Percentiles rank a stretch among this genome's conserved stretches.
Evolutionary conservation across 768 basidiomycete genomes (phyloP).

Genomic region (Macrolepiota albuminosa): DNA sequence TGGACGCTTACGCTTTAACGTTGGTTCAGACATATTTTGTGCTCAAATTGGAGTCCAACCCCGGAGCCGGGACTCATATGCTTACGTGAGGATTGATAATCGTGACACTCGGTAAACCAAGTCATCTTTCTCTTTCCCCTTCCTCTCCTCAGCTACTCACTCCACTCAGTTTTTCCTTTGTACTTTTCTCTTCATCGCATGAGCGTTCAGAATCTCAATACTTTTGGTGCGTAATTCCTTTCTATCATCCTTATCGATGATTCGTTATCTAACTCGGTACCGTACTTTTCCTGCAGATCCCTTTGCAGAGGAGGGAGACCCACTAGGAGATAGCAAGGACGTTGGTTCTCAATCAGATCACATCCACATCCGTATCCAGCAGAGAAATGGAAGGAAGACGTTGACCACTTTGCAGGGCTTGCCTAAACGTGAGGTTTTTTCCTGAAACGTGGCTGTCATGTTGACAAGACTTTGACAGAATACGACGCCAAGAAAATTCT

Average conservation of each 20-base stretch:
- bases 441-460: not conserved
- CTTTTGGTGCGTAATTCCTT: conserved; percentile 53
- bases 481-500: conserved; percentile 97
- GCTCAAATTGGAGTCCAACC: not conserved
- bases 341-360: conserved; percentile 80
- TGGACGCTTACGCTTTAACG: conserved; percentile 50
- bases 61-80: not conserved
- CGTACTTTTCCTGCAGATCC: conserved; percentile 56
- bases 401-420: conserved; percentile 96
- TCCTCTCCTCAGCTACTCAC: conserved; percentile 25
- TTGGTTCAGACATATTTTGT: conserved; percentile 17
- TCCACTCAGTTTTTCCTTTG: conserved; percentile 41
- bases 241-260: conserved; percentile 15
- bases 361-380: conserved; percentile 97
- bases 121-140: conserved; percentile 16
- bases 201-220: conserved; percentile 90
- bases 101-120: conserved; percentile 8
- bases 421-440: conserved; percentile 68
- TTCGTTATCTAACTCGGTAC: conserved; percentile 3
- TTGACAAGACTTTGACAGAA: conserved; percentile 40
- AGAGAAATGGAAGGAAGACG: conserved; percentile 98
- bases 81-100: conserved; percentile 22
- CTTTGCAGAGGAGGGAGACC: conserved; percentile 92
- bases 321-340: conserved; percentile 67
- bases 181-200: conserved; percentile 64